These are phyloP conservation scores for Neonectria hederae DNA, from an alignment of 2,329 filamentous ascomycete species.

Conservation along the genomic window DNA sequence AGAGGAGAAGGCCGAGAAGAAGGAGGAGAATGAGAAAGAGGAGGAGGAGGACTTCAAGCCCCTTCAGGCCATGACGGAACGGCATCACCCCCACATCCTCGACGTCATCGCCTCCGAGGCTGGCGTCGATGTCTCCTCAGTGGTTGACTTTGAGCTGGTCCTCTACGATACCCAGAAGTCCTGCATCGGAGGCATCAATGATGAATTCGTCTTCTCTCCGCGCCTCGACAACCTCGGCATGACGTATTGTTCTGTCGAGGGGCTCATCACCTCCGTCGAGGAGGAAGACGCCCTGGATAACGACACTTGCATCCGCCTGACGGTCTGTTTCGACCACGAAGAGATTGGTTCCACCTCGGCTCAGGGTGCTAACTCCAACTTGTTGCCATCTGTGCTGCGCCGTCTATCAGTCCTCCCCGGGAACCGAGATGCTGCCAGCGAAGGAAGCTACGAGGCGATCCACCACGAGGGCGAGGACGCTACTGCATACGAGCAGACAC, in stretches of 20 bases:
- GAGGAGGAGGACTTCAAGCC: conserved; percentile 73
- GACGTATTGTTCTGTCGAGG: conserved; percentile 91
- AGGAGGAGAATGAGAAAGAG: conserved; percentile 47
- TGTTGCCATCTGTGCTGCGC: conserved; percentile 86
- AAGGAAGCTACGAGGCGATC: conserved; percentile 66
- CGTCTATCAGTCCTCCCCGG: conserved; percentile 84
- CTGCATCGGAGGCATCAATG: conserved; percentile 85
- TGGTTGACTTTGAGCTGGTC: conserved; percentile 96
- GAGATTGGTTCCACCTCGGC: conserved; percentile 94
- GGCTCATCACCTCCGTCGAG: conserved; percentile 81
- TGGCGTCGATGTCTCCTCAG: conserved; percentile 72
- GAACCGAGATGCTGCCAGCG: conserved; percentile 71
- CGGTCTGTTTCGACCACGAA: conserved; percentile 96
- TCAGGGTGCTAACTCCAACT: conserved; percentile 92
- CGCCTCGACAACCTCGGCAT: conserved; percentile 95
- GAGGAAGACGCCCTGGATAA: conserved; percentile 72
- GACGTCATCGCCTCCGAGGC: conserved; percentile 85
- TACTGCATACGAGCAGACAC: conserved; percentile 92
- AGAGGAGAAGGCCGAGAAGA: conserved; percentile 53
- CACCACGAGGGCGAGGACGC: conserved; percentile 69
- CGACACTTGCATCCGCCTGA: conserved; percentile 86
- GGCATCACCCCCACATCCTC: conserved; percentile 89
- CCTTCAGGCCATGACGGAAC: conserved; percentile 78
- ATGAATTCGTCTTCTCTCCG: conserved; percentile 97
- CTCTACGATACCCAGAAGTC: conserved; percentile 96